Evolutionary conservation across 2,329 filamentous ascomycete genomes (phyloP), one percentile per base, ranked within the genome.

Genomic region (Metarhizium brunneum): DNA sequence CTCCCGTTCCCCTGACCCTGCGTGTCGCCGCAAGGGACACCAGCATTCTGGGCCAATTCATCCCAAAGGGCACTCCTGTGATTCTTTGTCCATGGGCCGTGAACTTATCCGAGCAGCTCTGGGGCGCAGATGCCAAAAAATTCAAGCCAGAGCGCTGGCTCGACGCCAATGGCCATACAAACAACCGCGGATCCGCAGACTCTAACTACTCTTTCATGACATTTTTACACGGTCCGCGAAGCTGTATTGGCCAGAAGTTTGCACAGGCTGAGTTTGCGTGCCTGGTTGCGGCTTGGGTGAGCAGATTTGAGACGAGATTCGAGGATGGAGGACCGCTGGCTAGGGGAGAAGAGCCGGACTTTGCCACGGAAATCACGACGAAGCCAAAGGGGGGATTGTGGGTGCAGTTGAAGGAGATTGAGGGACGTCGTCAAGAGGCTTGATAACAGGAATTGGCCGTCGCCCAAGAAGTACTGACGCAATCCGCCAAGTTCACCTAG

Each of bases 111-210:
- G 74, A 74, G 47, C 70, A 76, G 3, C 75, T 91, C 10, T 96
- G 92, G 92, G 92, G 92, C 0, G 69, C 77, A 0, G 87, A 92
- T 62, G 89, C 90, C 0, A 71, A 73, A 32, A 74, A 81, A 49
- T 96, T 96, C 76, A 82, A 88, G 55, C 91, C 91, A 0, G 89
- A 91, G 40, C 78, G 89, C 13, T 92, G 88, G 88, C 76, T 86
- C 11, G 48, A 50, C 32, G 48, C 32, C 32, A 30, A 50, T 16
- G 48, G 48, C 4, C 48, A 29, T 10, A 50, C 48, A 2, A 50
- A 50, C 32, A 50, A 50, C 2, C 29, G 78, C 32, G 48, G 48
- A 16, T 50, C 48, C 4, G 48, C 48, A 18, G 48, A 50, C n/a
- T 50, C 48, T 55, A 90, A 90, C 65, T 91, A 86, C 65, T 77